Evolutionary conservation across 306 rosid genomes (phyloP), one percentile per base, ranked within the genome.

Genomic region (Argentina anserina): DNA sequence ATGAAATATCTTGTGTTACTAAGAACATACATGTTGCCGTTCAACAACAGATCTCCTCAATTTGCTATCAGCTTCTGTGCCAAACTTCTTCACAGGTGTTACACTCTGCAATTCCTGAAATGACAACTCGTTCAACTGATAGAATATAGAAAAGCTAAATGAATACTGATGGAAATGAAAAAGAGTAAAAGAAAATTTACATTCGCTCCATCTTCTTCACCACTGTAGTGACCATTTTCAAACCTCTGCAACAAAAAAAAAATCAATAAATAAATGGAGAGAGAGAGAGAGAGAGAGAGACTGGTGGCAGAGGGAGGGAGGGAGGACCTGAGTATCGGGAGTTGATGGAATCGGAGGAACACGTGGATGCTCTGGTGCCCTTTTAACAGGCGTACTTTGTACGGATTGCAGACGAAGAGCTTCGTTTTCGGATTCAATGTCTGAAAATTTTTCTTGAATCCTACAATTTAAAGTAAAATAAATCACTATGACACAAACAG

Each of bases 381-480:
- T 83, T 85, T 87, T 91, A 52, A 86, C 81, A 34, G 95, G 86
- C 28, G 97, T 56, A 40, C 79, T 86, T 70, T 81, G 67, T 52
- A 85, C 68, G 63, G 92, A 69, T 72, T 92, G 97, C 71, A 85
- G 93, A 76, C 92, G 90, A 78, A 95, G 97, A 81, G 82, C 81
- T 89, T 88, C 89, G 75, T 95, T 95, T 84, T 95, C 96, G 50
- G 93, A 71, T 81, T 95, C 96, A 70, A 90, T 81, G 72, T 87
- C 96, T 15, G 88, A 86, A 79, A 90, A 88, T 74, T 86, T 95
- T 69, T 95, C 97, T 88, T 92, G 97, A 75, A 95, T 92, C 92
- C 99, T 95, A 83, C 59, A n/a, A 76, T 74, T 40, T 73, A 67
- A 43, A 77, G 76, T 78, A 18, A 47, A 47, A 78, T 45, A 36